Evolutionary conservation across 2,329 filamentous ascomycete species (phyloP), one percentile per base, ranked within the genome.

Genomic region (Arthrobotrys iridis): DNA sequence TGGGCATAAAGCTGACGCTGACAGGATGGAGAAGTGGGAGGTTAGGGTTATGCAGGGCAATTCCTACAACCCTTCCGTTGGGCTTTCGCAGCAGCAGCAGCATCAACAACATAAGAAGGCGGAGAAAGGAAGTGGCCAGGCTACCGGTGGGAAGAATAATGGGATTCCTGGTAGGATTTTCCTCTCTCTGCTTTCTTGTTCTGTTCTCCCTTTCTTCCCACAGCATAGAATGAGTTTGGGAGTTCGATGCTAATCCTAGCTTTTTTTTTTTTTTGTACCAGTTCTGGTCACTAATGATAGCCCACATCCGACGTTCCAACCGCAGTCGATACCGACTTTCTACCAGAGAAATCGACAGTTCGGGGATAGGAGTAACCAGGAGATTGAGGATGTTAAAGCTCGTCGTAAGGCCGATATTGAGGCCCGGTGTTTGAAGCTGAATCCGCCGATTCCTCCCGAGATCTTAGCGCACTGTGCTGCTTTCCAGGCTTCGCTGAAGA

Each of bases 21-120:
- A 87, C 26, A 87, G 90, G 57, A 94, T 91, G 89, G 91, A 93
- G 80, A 90, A 88, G 79, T 94, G 90, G 88, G 88, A 89, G 77
- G 82, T 85, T 10, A 63, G 72, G 13, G 72, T 76, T 3, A 57
- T 70, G 72, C 62, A 65, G 24, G 72, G 72, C 5, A 75, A 64
- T 30, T 75, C 71, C 20, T 75, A 75, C 24, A 75, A 75, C 13
- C 71, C 71, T 4, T 58, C 71, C 4, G 48, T 59, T 0, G 52
- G 30, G 3, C 24, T 37, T 22, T 40, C 45, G 1, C 41, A 60
- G 6, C 60, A 66, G 55, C 30, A 59, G 15, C 43, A 58, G 4
- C 41, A 43, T 3, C 64, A 68, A 20, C 60, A 66, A 37, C 52
- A 68, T 33, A 73, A 59, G 35, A 75, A 75, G 28, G 41, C 24